Percentiles rank a stretch among this genome's conserved stretches.
Evolutionary conservation across 345 rosid genomes (phyloP).

Genomic region (thale cress (Arabidopsis thaliana)): DNA sequence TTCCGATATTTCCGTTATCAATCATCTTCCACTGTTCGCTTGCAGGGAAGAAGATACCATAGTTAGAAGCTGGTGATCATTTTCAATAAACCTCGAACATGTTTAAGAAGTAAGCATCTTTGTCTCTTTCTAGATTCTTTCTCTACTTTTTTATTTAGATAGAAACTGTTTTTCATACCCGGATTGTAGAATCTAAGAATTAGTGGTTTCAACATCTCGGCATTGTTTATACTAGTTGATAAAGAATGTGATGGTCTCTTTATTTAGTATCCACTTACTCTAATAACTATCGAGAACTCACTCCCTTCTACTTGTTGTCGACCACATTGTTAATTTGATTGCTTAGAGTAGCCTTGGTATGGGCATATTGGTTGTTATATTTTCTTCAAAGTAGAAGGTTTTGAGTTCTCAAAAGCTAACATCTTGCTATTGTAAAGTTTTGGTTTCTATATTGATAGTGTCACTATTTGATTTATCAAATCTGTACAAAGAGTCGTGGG

Average conservation of each 20-base stretch:
- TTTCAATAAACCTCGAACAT: slow-evolving; percentile 21
- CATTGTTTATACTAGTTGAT: background rate
- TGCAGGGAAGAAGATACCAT: slow-evolving; percentile 3
- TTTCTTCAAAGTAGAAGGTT: background rate
- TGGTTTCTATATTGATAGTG: background rate
- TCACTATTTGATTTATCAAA: background rate
- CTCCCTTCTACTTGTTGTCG: background rate
- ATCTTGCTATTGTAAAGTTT: background rate
- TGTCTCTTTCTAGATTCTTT: slow-evolving; percentile 10
- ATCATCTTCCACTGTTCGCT: slow-evolving; percentile 15
- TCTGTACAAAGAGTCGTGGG: background rate
- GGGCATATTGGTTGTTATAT: background rate
- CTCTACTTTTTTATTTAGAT: background rate
- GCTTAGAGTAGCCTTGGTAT: background rate
- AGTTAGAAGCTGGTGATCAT: background rate
- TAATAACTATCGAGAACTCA: background rate
- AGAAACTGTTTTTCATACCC: background rate
- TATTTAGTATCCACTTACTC: background rate
- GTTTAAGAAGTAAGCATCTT: slow-evolving; percentile 45
- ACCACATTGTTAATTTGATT: background rate
- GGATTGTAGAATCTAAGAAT: background rate
- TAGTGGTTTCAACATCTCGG: background rate
- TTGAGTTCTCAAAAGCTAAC: background rate
- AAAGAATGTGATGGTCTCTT: background rate
- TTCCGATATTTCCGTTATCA: background rate